Conservation (phyloP, 2,329 filamentous ascomycete species). For the Parascedosporium putredinis region DNA sequence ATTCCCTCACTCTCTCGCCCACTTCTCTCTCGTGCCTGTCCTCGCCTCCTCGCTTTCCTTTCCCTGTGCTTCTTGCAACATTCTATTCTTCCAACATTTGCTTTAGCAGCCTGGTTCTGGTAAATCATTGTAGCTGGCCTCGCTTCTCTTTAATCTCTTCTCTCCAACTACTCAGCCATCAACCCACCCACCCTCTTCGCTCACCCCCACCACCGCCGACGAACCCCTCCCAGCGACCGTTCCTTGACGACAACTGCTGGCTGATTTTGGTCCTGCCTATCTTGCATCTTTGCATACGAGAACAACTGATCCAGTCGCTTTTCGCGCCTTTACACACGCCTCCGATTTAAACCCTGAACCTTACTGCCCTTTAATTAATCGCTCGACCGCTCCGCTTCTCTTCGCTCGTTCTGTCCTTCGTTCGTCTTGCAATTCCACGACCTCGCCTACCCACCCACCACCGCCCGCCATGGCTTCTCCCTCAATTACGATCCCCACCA, state of each 20-base stretch:
- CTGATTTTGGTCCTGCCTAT: background rate
- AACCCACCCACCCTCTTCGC: background rate
- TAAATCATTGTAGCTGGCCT: background rate
- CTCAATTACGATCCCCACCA: slow-evolving; percentile 57
- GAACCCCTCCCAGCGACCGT: no score
- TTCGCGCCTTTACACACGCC: background rate
- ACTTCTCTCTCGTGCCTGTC: slow-evolving; percentile 7
- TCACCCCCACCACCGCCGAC: background rate
- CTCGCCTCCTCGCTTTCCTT: background rate
- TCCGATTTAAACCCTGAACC: background rate
- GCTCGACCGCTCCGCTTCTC: background rate
- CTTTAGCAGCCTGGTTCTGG: background rate
- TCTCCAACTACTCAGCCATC: background rate
- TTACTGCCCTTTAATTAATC: background rate
- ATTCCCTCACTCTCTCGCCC: background rate
- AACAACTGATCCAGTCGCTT: background rate
- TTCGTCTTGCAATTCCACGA: background rate
- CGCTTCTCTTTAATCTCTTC: background rate
- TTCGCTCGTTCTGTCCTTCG: background rate
- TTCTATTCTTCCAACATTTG: background rate
- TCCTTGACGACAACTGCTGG: no score
- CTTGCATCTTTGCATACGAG: background rate
- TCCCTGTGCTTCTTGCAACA: slow-evolving; percentile 3
- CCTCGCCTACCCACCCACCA: background rate
- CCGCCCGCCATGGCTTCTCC: slow-evolving; percentile 43